phyloP scores from a whole-genome alignment of 257 asterid species.

The Solanum chiquidenum region DNA sequence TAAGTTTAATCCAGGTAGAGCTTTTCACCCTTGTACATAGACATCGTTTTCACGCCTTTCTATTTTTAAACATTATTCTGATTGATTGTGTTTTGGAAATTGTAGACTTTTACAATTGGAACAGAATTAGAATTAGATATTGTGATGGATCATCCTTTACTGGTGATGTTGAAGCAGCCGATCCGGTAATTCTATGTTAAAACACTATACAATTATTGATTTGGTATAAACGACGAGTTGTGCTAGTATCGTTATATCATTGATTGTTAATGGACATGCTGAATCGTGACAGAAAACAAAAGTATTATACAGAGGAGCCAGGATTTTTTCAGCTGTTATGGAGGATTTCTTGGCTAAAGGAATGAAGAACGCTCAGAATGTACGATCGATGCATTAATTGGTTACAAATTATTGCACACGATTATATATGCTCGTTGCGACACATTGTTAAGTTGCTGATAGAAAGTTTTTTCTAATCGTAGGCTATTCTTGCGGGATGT shows the following conservation, averaged over 20 bases:
- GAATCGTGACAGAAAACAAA: slow-evolving; percentile 15
- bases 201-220: background rate
- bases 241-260: background rate
- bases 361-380: slow-evolving; percentile 33
- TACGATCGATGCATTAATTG: background rate
- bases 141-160: slow-evolving; percentile 93
- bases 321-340: slow-evolving; percentile 24
- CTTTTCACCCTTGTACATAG: background rate
- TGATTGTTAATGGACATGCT: background rate
- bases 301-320: slow-evolving; percentile 32
- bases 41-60: background rate
- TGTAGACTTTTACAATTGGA: slow-evolving; percentile 78
- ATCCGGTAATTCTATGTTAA: slow-evolving; percentile 46
- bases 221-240: background rate
- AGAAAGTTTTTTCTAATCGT: background rate
- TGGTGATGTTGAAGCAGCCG: slow-evolving; percentile 66
- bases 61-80: background rate
- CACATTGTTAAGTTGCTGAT: background rate
- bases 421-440: background rate
- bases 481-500: slow-evolving; percentile 29
- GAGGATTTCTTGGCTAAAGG: slow-evolving; percentile 35
- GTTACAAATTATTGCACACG: background rate
- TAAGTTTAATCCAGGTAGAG: slow-evolving; percentile 61
- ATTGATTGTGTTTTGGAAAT: background rate
- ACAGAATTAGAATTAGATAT: slow-evolving; percentile 62